A percentile compares a stretch with the other conserved stretches of the same genome.
These are phyloP conservation scores for Hygrophila difformis DNA, from an alignment of 257 asterid genomes.

Conservation along the genomic window DNA sequence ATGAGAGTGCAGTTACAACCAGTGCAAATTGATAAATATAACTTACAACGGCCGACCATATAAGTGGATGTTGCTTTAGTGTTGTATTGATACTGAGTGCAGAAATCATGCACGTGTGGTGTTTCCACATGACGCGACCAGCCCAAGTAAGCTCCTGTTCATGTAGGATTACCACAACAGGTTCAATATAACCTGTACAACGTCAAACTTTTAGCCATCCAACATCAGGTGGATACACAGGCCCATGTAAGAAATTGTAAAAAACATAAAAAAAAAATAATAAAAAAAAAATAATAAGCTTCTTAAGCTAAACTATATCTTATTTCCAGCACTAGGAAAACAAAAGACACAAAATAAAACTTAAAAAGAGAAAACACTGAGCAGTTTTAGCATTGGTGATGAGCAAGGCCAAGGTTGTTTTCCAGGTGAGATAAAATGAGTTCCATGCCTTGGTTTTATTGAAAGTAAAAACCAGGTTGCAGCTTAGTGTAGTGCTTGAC, in stretches of 20 bases:
- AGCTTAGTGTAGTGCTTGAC: too few species aligned
- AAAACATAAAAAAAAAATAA: too few species aligned
- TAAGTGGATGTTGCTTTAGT: conserved; percentile 88
- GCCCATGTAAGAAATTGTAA: too few species aligned
- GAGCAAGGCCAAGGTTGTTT: too few species aligned
- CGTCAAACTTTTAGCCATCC: conserved; percentile 11
- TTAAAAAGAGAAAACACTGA: conserved; percentile 2
- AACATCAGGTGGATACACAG: too few species aligned
- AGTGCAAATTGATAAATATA: conserved; percentile 7
- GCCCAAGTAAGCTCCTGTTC: conserved; percentile 98
- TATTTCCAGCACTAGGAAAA: conserved; percentile 10
- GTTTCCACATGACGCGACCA: conserved; percentile 87
- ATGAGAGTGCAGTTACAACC: conserved; percentile 4
- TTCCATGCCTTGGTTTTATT: too few species aligned
- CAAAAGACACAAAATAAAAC: conserved; percentile 5
- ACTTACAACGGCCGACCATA: conserved; percentile 89
- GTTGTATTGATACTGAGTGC: conserved; percentile 95
- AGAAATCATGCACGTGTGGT: conserved; percentile 83
- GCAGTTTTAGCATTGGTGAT: conserved; percentile 12
- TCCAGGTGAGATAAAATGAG: too few species aligned
- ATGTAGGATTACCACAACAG: conserved; percentile 92
- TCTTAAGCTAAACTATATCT: background rate
- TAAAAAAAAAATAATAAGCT: conserved; percentile 4
- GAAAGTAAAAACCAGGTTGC: too few species aligned
- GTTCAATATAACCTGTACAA: conserved; percentile 87